phyloP scores from a whole-genome alignment of 441 rosid genomes.

The Macaranga tanarius region DNA sequence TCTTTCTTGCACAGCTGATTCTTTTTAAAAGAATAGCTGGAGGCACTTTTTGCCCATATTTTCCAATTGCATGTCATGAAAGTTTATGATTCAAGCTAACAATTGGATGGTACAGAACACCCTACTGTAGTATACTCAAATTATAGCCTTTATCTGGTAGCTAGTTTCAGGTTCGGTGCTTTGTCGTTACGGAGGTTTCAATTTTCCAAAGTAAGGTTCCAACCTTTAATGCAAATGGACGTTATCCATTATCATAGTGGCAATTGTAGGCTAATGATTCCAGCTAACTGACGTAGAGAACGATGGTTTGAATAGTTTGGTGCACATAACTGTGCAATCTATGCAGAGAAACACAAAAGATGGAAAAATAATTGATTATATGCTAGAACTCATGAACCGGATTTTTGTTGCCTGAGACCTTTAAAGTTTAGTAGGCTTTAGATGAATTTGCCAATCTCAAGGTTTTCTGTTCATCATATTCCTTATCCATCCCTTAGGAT shows the following conservation, averaged over 20 bases:
- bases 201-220: not conserved
- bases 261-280: not conserved
- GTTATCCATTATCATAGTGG: not conserved
- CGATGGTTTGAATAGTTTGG: no score
- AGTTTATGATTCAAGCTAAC: constrained; percentile 8
- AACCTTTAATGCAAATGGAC: not conserved
- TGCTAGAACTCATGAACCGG: no score
- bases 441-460: no score
- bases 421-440: no score
- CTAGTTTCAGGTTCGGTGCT: not conserved
- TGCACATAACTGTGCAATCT: no score
- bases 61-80: constrained; percentile 5
- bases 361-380: no score
- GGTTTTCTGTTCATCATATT: no score
- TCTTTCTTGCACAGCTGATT: no score
- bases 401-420: no score
- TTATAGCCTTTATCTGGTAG: not conserved
- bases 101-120: constrained; percentile 1
- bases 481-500: no score
- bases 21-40: no score
- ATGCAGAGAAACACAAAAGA: no score
- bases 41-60: not conserved
- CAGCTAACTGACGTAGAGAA: not conserved
- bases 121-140: not conserved
- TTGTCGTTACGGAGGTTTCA: not conserved